Evolutionary conservation across 2,329 filamentous ascomycete genomes (phyloP), one percentile per base, ranked within the genome.

Genomic region (Aspergillus ustus): DNA sequence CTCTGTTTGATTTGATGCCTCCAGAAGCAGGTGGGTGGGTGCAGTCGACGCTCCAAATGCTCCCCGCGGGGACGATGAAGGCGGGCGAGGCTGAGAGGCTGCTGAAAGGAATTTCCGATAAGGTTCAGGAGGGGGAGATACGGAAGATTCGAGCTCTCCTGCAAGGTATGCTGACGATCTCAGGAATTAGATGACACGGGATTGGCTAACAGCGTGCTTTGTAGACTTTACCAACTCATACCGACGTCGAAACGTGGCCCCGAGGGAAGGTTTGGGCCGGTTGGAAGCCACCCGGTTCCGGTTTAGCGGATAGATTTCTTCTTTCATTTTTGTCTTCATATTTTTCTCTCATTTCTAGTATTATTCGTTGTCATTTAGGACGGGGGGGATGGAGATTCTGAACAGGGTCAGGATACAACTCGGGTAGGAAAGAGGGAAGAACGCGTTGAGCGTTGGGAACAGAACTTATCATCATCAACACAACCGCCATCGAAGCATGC

Each of bases 161-260:
- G 60, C 95, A 98, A 79, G 78, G 78, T 80, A 60, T 52, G 63
- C 20, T 40, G 44, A 51, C 13, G n/a, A 52, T 54, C 13, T 17
- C n/a, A 15, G 28, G 17, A 28, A 20, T 53, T 53, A 50, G n/a
- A n/a, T n/a, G 6, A 25, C 7, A 44, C 43, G 7, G 15, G 17
- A 52, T 58, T 45, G 51, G 51, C 61, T 67, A 53, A 66, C 60
- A 9, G n/a, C 17, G 25, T 40, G n/a, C 20, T 44, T 40, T 40
- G 13, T 59, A 80, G 96, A 99, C 78, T 99, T 99, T 75, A 98
- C 95, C 25, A 96, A 94, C 75, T 91, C 89, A 31, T 99, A 99
- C 77, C 88, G 96, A 54, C 85, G 96, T 73, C 86, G 96, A 65
- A 97, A 99, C 72, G 91, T 99, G 51, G 94, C 95, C n/a, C 95